phyloP scores from a whole-genome alignment of 805 yeast genomes.

The Cyberlindnera mississippiensis region DNA sequence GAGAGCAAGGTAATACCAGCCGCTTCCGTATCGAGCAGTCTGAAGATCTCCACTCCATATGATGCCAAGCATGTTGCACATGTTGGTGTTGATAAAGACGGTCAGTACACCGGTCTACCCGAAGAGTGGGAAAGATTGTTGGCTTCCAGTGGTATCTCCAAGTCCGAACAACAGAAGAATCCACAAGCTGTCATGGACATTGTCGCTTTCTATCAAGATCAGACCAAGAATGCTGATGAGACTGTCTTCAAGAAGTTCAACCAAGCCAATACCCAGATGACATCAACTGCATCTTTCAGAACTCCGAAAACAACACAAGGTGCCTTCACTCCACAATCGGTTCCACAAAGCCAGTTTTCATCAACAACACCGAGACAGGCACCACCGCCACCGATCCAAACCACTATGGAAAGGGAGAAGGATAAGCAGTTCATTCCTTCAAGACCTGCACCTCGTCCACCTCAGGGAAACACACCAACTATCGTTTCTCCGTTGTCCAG shows the following conservation, averaged over 20 bases:
- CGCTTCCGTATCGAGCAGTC: constrained; percentile 16
- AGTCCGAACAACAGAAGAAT: constrained; percentile 82
- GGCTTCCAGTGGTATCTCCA: constrained; percentile 82
- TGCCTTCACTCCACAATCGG: constrained; percentile 24
- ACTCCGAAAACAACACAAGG: constrained; percentile 28
- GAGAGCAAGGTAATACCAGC: constrained; percentile 16
- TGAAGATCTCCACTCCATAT: constrained; percentile 84
- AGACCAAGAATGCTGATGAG: constrained; percentile 39
- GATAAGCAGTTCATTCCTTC: constrained; percentile 55
- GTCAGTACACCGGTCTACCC: constrained; percentile 89
- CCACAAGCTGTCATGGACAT: constrained; percentile 94
- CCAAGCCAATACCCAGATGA: constrained; percentile 25
- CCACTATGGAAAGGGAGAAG: constrained; percentile 11
- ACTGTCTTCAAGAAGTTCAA: constrained; percentile 38
- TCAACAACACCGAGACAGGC: constrained; percentile 28
- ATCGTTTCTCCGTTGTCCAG: constrained; percentile 29
- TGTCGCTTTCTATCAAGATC: constrained; percentile 77
- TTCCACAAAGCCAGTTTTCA: constrained; percentile 18
- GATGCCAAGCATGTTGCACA: constrained; percentile 89
- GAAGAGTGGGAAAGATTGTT: constrained; percentile 86
- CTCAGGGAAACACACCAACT: constrained; percentile 25
- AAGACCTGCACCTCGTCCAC: constrained; percentile 68
- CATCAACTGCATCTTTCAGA: constrained; percentile 32
- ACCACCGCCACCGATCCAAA: constrained; percentile 19
- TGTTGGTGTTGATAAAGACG: constrained; percentile 84